phyloP scores from a whole-genome alignment of 2,329 filamentous ascomycete genomes.

The Xylaria sp. region DNA sequence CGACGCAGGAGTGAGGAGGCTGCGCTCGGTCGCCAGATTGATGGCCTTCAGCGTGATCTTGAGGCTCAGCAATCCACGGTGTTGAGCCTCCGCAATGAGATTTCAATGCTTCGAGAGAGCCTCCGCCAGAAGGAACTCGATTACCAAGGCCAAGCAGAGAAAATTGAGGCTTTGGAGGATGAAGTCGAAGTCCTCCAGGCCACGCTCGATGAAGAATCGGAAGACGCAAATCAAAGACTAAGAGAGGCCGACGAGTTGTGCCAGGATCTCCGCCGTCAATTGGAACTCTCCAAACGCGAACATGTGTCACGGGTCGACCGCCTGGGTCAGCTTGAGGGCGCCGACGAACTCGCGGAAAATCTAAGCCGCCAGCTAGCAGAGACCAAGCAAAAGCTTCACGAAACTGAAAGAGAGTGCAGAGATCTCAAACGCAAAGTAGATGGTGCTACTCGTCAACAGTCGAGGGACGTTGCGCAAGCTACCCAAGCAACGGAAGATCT shows the following conservation, averaged over 20 bases:
- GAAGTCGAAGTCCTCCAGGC: conserved; percentile 79
- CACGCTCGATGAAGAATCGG: conserved; percentile 72
- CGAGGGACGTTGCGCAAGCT: conserved; percentile 57
- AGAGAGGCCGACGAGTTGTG: conserved; percentile 59
- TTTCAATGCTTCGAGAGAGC: conserved; percentile 74
- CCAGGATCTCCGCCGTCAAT: conserved; percentile 57
- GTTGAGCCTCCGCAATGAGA: conserved; percentile 72
- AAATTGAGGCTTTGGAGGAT: conserved; percentile 75
- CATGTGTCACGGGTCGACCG: conserved; percentile 40
- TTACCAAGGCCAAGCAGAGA: conserved; percentile 71
- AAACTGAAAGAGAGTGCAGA: conserved; percentile 59
- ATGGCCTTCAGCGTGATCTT: conserved; percentile 77
- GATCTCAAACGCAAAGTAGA: conserved; percentile 47
- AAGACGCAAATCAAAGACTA: conserved; percentile 64
- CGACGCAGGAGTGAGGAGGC: conserved; percentile 79
- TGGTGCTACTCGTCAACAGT: conserved; percentile 51
- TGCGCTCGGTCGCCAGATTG: conserved; percentile 63
- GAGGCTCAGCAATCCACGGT: conserved; percentile 72
- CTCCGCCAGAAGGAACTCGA: conserved; percentile 75
- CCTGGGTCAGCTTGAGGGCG: conserved; percentile 41
- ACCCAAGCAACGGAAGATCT: conserved; percentile 42
- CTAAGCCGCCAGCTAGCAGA: conserved; percentile 60
- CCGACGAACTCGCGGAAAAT: conserved; percentile 49
- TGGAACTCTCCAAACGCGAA: conserved; percentile 49
- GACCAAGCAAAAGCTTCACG: conserved; percentile 74